phyloP scores from a whole-genome alignment of 371 early-diverging fungal genomes.

The Mortierella sp. region DNA sequence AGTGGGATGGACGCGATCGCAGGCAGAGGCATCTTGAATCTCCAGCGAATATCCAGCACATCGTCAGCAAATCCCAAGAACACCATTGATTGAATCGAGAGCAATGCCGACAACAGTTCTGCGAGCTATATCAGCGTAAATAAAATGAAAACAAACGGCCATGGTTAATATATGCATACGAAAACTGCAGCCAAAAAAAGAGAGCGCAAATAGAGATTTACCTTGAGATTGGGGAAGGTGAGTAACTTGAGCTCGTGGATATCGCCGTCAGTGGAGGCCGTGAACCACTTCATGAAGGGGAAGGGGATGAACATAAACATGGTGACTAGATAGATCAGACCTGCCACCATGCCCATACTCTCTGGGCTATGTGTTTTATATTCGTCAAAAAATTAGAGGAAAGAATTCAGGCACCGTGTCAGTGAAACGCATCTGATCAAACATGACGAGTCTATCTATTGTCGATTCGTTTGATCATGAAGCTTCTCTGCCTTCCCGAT shows the following conservation, averaged over 20 bases:
- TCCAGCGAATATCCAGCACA: conserved; percentile 96
- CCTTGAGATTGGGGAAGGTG: conserved; percentile 81
- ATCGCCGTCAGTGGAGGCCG: conserved; percentile 57
- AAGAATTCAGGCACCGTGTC: not conserved
- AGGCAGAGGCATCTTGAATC: conserved; percentile 96
- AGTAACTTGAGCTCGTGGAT: conserved; percentile 58
- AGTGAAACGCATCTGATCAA: not conserved
- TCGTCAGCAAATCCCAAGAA: conserved; percentile 99
- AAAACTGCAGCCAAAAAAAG: no score
- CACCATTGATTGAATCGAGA: conserved; percentile 94
- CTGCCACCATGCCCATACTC: conserved; percentile 82
- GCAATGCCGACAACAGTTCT: conserved; percentile 87
- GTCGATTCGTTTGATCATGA: no score
- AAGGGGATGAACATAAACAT: conserved; percentile 94
- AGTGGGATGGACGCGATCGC: conserved; percentile 94
- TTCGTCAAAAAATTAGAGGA: not conserved
- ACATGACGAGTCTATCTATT: not conserved
- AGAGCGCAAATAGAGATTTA: conserved; percentile 54
- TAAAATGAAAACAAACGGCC: no score
- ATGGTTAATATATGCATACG: no score
- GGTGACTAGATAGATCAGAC: conserved; percentile 79
- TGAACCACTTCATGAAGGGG: conserved; percentile 89
- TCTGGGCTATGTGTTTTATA: conserved; percentile 69
- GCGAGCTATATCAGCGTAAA: conserved; percentile 83
- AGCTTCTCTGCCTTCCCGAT: no score